Base-by-base conservation (phyloP, 1,284 basidiomycete species). In the Ceratobasidium sp. region DNA sequence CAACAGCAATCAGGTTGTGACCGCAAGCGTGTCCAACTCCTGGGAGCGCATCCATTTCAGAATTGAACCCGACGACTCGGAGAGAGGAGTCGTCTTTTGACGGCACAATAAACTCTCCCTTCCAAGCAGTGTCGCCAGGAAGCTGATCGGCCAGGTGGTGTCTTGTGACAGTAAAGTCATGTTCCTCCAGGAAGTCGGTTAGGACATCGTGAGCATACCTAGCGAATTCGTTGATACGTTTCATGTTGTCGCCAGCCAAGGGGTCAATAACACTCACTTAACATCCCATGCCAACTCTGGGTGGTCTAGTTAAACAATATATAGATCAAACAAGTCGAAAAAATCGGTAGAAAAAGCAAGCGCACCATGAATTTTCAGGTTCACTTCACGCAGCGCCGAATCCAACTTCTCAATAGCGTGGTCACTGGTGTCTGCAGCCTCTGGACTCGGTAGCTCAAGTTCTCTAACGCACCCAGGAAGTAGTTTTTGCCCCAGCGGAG, bases 1-100 rank as follows among this genome's bases (percentile, higher is more conserved):
- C 86, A 74, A 92, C 89, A 39, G 93, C 93, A 75, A 96, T 96
- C 73, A 96, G 85, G 80, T 95, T 95, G 80, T 96, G 93, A 0
- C 93, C 93, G 79, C 94, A 95, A 0, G 91, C 94, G 81, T 95
- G 89, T 4, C 90, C 89, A 65, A 91, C 84, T 22, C 86, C 84
- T 19, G 86, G 86, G n/a, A 90, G 82, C 1, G 89, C 85, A 58
- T 90, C 90, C 86, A 91, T 90, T 81, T 95, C 92, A 7, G 91
- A 89, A 80, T 93, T 93, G 69, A 93, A 83, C 2, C 90, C 92
- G 66, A 92, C 84, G 22, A 87, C 87, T 68, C 87, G 86, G 37
- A 90, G 90, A 59, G 87, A 87, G 68, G 81, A 83, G 29, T 88
- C 87, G 29, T 43, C 41, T 22, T 59, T 72, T 13, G 39, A 41